Evolutionary conservation across 495 filamentous ascomycete species (phyloP), one percentile per base, ranked within the genome.

Genomic region (Neurospora sp.): DNA sequence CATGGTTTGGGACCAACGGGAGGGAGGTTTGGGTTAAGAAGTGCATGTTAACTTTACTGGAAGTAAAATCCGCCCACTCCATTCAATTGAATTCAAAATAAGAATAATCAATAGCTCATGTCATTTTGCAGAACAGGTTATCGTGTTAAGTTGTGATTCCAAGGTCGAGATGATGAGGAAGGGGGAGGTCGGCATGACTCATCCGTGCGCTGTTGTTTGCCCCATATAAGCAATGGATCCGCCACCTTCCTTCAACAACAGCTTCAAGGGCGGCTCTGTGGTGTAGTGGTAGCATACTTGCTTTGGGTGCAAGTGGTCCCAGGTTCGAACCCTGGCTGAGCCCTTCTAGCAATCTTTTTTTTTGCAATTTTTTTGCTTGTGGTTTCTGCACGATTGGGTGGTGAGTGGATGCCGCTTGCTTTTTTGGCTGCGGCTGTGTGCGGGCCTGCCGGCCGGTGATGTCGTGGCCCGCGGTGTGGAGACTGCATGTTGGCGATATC

Each of bases 271-370:
- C 54, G 54, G 54, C 54, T 66, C 54, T 66, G 54, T 66, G 54
- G 54, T 66, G 54, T 66, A 66, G 54, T 66, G 54, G 54, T 66
- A 66, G 54, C 54, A 66, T 66, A 66, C 54, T 66, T 66, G 54
- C 54, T 66, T 66, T 66, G 54, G 54, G 54, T 66, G 54, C 54
- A 66, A 42, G 70, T 73, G 59, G 54, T 66, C 54, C 54, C 54
- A 66, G 54, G 54, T 66, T 66, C 54, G 54, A 66, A 66, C 54
- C 54, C 54, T 66, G 54, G 54, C 54, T 66, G 54, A 66, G 54
- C 54, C 54, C 54, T 66, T 66, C 54, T 66, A 66, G 54, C 54
- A 66, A 16, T 35, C 7, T 16, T 62, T 62, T 62, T 59, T 27
- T 54, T 54, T 16, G 5, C 54, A 31, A 7, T 62, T 27, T 27